These are phyloP conservation scores for Penicillium rolfsii DNA, from an alignment of 2,329 filamentous ascomycete species.

Conservation along the genomic window DNA sequence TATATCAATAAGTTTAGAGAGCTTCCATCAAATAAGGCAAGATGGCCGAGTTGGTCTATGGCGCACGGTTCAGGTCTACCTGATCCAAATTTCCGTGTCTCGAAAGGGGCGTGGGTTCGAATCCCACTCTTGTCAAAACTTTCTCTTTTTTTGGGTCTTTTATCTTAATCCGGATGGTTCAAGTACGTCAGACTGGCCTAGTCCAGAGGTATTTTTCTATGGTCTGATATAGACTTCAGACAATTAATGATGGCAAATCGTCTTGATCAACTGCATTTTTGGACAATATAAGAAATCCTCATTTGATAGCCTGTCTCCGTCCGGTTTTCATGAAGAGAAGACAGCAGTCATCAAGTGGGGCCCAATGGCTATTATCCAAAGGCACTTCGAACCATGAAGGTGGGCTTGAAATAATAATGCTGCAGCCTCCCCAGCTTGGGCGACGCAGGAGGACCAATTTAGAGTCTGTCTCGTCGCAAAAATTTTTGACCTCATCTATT, in stretches of 20 bases:
- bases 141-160: constrained; percentile 12
- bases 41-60: constrained; percentile 40
- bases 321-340: background rate
- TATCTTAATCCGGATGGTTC: background rate
- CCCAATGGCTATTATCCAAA: background rate
- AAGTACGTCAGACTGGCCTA: background rate
- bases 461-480: constrained; percentile 1
- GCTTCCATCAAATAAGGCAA: constrained; percentile 23
- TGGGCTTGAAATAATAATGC: background rate
- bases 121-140: constrained; percentile 29
- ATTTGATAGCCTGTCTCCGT: background rate
- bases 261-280: no score
- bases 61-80: constrained; percentile 31
- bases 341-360: background rate
- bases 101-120: constrained; percentile 30
- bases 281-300: no score
- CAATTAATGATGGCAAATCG: no score
- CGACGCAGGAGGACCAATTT: background rate
- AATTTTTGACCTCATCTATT: no score
- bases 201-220: background rate
- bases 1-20: background rate
- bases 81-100: constrained; percentile 28
- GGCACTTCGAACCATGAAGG: background rate
- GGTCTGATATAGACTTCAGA: background rate
- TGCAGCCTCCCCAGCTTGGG: constrained; percentile 3